These are phyloP conservation scores for Trichosporon ovoides DNA, from an alignment of 1,284 basidiomycete species.

Conservation along the genomic window DNA sequence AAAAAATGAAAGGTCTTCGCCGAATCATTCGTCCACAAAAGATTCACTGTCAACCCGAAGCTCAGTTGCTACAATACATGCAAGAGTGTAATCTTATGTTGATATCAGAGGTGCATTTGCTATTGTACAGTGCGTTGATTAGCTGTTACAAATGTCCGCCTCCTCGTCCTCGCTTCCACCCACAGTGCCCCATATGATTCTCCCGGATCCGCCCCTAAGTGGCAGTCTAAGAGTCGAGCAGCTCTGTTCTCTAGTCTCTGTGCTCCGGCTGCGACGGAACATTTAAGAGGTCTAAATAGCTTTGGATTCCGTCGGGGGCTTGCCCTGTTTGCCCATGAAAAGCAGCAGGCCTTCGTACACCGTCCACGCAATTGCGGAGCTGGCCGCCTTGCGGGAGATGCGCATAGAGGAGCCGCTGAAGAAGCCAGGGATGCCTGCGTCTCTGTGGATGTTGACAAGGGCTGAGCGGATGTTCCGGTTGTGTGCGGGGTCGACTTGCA, in stretches of 20 bases:
- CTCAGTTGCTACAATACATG: background rate
- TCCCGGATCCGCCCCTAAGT: too few relatives aligned
- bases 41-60: background rate
- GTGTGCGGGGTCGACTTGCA: conserved; percentile 73
- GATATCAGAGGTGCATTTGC: conserved; percentile 3
- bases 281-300: background rate
- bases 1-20: background rate
- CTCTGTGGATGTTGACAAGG: conserved; percentile 62
- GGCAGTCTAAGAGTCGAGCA: background rate
- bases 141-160: conserved; percentile 1
- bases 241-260: background rate
- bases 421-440: conserved; percentile 70
- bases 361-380: conserved; percentile 85
- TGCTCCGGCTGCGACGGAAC: background rate
- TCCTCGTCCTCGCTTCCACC: background rate
- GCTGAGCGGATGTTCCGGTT: conserved; percentile 66
- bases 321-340: conserved; percentile 36
- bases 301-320: background rate
- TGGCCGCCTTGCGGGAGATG: conserved; percentile 79
- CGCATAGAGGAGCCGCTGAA: conserved; percentile 80
- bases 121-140: conserved; percentile 2
- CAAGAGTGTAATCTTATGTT: conserved; percentile 1
- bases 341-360: conserved; percentile 76
- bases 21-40: background rate
- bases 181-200: background rate